phyloP scores from a whole-genome alignment of 768 basidiomycete species.

The Lactarius pseudohatsudake region DNA sequence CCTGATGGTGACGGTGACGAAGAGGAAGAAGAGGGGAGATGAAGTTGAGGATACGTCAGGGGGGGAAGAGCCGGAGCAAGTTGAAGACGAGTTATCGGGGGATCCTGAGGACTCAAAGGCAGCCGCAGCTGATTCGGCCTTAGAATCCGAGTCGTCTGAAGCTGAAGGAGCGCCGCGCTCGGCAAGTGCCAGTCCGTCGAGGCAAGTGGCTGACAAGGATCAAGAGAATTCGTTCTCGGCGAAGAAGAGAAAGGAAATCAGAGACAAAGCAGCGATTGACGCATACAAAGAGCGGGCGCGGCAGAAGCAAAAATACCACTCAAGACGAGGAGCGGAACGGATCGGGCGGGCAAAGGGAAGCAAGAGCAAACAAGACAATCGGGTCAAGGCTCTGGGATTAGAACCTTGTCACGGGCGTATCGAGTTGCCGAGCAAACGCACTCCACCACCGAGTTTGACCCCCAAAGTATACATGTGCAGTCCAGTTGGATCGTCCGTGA shows the following conservation, averaged over 20 bases:
- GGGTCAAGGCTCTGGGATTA: constrained; percentile 67
- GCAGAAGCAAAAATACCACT: constrained; percentile 75
- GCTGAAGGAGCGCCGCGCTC: constrained; percentile 5
- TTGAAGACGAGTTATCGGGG: constrained; percentile 2
- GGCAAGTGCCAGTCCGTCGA: background rate
- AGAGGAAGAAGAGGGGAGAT: constrained; percentile 26
- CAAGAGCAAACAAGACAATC: constrained; percentile 78
- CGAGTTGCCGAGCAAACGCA: constrained; percentile 15
- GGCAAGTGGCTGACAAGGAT: constrained; percentile 9
- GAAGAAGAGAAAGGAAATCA: constrained; percentile 38
- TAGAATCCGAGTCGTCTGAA: background rate
- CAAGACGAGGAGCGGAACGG: constrained; percentile 61
- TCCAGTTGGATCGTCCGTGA: constrained; percentile 2
- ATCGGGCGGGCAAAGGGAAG: constrained; percentile 74
- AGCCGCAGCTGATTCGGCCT: constrained; percentile 1
- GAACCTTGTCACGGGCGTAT: constrained; percentile 23
- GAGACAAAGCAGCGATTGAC: constrained; percentile 61
- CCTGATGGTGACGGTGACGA: constrained; percentile 36
- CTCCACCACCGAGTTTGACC: constrained; percentile 14
- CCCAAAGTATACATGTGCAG: constrained; percentile 10
- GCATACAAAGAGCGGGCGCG: constrained; percentile 57
- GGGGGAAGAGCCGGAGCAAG: constrained; percentile 11
- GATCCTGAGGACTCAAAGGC: background rate
- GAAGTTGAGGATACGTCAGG: constrained; percentile 1
- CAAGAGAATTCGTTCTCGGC: constrained; percentile 8